These are phyloP conservation scores for Volvox africanus DNA, from an alignment of 139 green algal genomes.

Conservation along the genomic window DNA sequence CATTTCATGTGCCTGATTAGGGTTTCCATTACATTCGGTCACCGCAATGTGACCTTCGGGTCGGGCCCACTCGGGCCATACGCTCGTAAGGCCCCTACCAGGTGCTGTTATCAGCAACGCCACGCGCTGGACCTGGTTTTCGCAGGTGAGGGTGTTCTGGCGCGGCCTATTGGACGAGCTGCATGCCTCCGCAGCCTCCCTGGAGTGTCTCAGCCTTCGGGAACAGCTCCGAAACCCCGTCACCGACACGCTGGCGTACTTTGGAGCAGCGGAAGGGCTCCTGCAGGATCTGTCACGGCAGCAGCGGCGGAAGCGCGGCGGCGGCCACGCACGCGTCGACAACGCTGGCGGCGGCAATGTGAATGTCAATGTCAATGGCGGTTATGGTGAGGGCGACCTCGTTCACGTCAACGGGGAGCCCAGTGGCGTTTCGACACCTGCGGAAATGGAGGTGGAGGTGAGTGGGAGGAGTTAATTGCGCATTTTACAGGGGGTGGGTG, in stretches of 20 bases:
- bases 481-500: too few species aligned
- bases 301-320: background rate
- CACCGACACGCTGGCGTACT: slow-evolving; percentile 44
- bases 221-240: slow-evolving; percentile 44
- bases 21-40: too few species aligned
- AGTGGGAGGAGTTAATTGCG: background rate
- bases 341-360: background rate
- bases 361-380: background rate
- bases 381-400: slow-evolving; percentile 26
- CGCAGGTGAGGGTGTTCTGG: slow-evolving; percentile 33
- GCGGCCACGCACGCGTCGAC: background rate
- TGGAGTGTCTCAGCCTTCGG: slow-evolving; percentile 38
- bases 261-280: slow-evolving; percentile 29
- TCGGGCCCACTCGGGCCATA: too few species aligned
- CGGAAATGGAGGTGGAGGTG: slow-evolving; percentile 37
- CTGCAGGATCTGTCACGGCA: background rate
- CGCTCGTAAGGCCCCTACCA: too few species aligned
- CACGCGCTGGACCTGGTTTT: background rate
- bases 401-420: slow-evolving; percentile 19
- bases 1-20: too few species aligned
- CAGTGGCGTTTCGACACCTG: slow-evolving; percentile 34
- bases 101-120: too few species aligned
- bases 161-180: slow-evolving; percentile 59
- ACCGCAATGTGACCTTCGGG: too few species aligned
- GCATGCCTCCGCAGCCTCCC: slow-evolving; percentile 15